Conservation (phyloP, 164 flowering plant genomes). For the Hamamelis virginiana region DNA sequence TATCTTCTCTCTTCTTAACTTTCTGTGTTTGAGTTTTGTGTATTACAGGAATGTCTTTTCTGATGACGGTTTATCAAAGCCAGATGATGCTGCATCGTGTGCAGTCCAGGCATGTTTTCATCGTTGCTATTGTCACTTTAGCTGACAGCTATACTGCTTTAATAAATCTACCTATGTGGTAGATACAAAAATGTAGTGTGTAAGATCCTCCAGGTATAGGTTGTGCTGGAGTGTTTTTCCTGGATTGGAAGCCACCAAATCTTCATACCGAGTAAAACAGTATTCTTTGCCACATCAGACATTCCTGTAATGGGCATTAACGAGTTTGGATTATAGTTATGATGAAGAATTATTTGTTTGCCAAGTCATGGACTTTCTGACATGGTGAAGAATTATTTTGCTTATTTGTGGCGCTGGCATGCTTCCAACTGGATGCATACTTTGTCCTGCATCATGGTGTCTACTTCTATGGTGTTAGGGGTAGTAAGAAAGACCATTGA, state of each 20-base stretch:
- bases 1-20: not conserved
- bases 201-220: not conserved
- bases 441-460: not conserved
- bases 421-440: no score
- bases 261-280: not conserved
- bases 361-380: not conserved
- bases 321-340: not conserved
- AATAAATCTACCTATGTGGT: no score
- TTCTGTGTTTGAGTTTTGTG: not conserved
- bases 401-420: not conserved
- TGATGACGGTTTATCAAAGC: constrained; percentile 72
- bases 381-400: not conserved
- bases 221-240: not conserved
- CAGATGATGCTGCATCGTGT: constrained; percentile 51
- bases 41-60: constrained; percentile 84
- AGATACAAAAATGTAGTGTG: not conserved
- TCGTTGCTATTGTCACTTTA: constrained; percentile 4
- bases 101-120: constrained; percentile 66
- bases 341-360: no score
- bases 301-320: not conserved
- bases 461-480: not conserved
- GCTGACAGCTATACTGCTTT: not conserved
- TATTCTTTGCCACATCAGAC: not conserved
- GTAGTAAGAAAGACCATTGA: not conserved
- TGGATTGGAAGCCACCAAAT: not conserved